Base-by-base conservation (phyloP, 495 filamentous ascomycete species). In the Tuber calosporum region DNA sequence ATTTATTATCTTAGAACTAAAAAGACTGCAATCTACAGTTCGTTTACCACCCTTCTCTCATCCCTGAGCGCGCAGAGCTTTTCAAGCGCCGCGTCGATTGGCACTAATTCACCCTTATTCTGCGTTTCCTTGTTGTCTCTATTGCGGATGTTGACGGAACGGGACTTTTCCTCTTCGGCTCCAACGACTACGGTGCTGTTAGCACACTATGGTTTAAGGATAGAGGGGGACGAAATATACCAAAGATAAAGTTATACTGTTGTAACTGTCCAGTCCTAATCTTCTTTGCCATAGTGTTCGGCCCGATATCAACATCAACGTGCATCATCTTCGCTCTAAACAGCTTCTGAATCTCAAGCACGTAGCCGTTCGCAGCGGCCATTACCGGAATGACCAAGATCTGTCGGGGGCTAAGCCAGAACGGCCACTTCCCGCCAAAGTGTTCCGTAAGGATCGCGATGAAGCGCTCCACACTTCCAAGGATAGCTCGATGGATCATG, bases 381-480 rank as follows among this genome's bases (percentile, higher is more conserved):
- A 94, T 94, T 75, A 99, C 94, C 3, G 95, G 96, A 11, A 98
- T 89, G 71, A 98, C 89, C 74, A 98, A 84, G 68, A 98, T 88
- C 84, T 99, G 95, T 30, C 94, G 89, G 38, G 95, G 95, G 76
- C 90, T 94, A 73, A 99, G 84, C 95, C 95, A 99, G 87, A 97
- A 97, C 0, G 95, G 95, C 94, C 94, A 98, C 84, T 97, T 97
- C 76, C 95, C 95, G 58, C 86, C 95, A 81, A 97, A 99, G 82
- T 98, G 95, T 84, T 99, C 95, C 37, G 86, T 93, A 72, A 97
- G 84, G 76, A 99, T 96, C 71, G 90, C 95, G 73, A 96, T 90
- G 85, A 99, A 97, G 66, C 95, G 91, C 85, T 99, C 95, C 79
- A 97, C 92, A 76, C 89, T 92, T 71, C 95, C 95, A 69, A 92